Evolutionary conservation across 1,139 yeast genomes (phyloP), one percentile per base, ranked within the genome.

Genomic region (Suhomyces kunorum): DNA sequence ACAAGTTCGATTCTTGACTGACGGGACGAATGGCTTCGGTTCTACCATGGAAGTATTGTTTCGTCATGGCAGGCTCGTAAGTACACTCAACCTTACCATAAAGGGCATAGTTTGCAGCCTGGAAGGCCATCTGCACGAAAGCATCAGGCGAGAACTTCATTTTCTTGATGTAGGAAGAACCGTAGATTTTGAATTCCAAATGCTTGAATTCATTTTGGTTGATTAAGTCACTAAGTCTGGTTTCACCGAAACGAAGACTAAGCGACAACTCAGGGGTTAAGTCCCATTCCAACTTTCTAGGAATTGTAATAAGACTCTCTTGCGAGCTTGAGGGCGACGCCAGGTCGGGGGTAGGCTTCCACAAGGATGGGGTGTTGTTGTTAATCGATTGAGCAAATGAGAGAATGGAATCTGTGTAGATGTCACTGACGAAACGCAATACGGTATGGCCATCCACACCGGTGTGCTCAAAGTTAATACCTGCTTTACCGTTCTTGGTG

Each of bases 391-490:
- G 83, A 9, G 96, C 96, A 71, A 88, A 89, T 34, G 92, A 77
- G 47, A 89, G 69, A 41, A 89, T 87, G 1, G 95, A 84, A 60
- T 89, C 97, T 0, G 96, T 89, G 59, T 88, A 89, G 40, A 89
- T 86, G 61, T 89, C 96, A 31, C 89, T 81, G 12, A 88, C 96
- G 66, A 86, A 85, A 47, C 96, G 68, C 52, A 89, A 68, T 6
- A 89, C 96, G 0, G 97, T 89, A 60, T 89, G 96, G 41, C 97
- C 96, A 65, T 89, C 97, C 25, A 89, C 95, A 54, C 96, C 96
- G 0, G 96, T 89, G 58, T 89, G 96, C 59, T 89, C 97, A 59
- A 89, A 89, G 61, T 89, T 89, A 53, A 89, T 83, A 28, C 97
- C 97, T 1, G 95, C 96, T 61, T 87, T 87, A 27, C 95, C 96